These are phyloP conservation scores for Tolypocladium capitatum DNA, from an alignment of 2,329 filamentous ascomycete species.

Conservation along the genomic window DNA sequence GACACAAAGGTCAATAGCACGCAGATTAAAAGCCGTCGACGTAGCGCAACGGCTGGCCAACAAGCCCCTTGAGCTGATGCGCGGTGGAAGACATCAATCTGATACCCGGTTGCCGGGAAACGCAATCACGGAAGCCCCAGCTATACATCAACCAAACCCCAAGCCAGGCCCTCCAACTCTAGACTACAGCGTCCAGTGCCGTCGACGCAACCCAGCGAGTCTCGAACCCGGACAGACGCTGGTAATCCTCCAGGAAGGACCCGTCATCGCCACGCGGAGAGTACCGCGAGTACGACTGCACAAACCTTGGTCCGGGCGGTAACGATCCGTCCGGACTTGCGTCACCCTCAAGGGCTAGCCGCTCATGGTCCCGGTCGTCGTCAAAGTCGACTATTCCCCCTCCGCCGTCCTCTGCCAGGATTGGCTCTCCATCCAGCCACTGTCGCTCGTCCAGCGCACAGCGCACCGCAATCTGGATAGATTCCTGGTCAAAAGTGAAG, in stretches of 20 bases:
- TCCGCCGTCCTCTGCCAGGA: conserved; percentile 17
- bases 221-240: conserved; percentile 8
- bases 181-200: background rate
- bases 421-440: conserved; percentile 18
- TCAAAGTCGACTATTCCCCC: conserved; percentile 30
- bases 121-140: background rate
- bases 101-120: background rate
- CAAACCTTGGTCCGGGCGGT: conserved; percentile 15
- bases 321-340: conserved; percentile 23
- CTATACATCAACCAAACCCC: background rate
- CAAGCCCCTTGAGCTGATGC: background rate
- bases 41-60: background rate
- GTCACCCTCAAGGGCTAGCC: conserved; percentile 17
- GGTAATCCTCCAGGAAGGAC: conserved; percentile 16
- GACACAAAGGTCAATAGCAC: background rate
- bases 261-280: conserved; percentile 28
- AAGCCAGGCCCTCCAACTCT: background rate
- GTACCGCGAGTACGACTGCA: conserved; percentile 20
- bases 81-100: background rate
- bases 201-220: conserved; percentile 7
- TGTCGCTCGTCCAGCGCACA: conserved; percentile 24
- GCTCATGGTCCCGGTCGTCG: conserved; percentile 21
- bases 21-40: background rate
- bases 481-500: conserved; percentile 32
- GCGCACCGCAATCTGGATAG: conserved; percentile 25